These are phyloP conservation scores for Puccinia horiana DNA, from an alignment of 1,284 basidiomycete species.

Conservation along the genomic window DNA sequence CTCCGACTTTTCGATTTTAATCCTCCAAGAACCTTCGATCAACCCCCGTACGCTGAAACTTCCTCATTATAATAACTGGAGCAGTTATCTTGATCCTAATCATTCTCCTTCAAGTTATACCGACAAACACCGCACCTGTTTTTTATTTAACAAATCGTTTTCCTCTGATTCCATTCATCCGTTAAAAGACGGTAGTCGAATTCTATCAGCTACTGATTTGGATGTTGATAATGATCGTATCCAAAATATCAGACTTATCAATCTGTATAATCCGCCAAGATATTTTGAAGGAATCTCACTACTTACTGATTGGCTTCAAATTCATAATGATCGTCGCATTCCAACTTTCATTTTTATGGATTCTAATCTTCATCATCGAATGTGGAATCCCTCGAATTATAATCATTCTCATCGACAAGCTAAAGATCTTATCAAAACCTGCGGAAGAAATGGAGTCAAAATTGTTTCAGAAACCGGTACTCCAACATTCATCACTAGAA, in stretches of 20 bases:
- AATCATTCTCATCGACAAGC: background rate
- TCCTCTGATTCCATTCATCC: background rate
- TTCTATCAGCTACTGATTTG: background rate
- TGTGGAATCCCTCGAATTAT: conserved; percentile 15
- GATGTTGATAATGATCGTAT: background rate
- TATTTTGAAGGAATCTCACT: background rate
- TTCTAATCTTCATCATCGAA: conserved; percentile 5
- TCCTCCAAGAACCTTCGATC: background rate
- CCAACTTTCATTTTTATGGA: conserved; percentile 16
- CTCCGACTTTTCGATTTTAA: background rate
- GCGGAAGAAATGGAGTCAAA: conserved; percentile 19
- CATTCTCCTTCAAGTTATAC: background rate
- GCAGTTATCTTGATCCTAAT: background rate
- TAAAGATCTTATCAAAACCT: background rate
- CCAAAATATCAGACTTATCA: background rate
- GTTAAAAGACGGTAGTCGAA: background rate
- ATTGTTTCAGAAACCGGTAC: background rate
- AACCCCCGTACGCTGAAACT: background rate
- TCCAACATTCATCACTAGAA: background rate
- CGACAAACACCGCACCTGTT: background rate
- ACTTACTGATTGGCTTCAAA: background rate
- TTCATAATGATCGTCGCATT: background rate
- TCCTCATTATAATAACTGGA: background rate
- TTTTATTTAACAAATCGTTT: background rate
- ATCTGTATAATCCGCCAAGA: background rate